Percentiles rank a stretch among this genome's conserved stretches.
Conservation (phyloP, 495 filamentous ascomycete genomes). For the Cercophora samala region DNA sequence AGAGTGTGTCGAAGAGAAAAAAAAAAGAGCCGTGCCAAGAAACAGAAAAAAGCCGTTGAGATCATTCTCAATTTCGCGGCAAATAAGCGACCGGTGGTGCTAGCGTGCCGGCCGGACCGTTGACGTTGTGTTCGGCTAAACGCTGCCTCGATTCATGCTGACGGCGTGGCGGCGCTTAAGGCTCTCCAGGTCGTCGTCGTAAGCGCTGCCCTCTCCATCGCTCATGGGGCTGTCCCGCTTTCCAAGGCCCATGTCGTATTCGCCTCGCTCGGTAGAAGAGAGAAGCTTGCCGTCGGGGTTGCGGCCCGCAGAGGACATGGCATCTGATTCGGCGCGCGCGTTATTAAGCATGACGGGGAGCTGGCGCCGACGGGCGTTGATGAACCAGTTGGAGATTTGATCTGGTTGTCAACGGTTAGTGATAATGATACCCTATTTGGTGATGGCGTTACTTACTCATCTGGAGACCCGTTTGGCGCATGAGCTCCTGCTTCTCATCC, state of each 20-base stretch:
- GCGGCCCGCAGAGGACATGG: slow-evolving; percentile 24
- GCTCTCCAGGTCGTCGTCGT: slow-evolving; percentile 33
- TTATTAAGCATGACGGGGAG: slow-evolving; percentile 63
- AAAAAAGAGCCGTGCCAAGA: neutral
- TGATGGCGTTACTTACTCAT: slow-evolving; percentile 64
- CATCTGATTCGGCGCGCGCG: slow-evolving; percentile 42
- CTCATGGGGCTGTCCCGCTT: slow-evolving; percentile 31
- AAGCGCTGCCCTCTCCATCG: slow-evolving; percentile 37
- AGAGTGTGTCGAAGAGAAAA: neutral
- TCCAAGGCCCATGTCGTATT: slow-evolving; percentile 26
- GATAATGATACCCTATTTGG: neutral
- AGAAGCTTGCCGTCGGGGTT: slow-evolving; percentile 21
- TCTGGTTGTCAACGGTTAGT: slow-evolving; percentile 26
- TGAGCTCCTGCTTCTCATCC: slow-evolving; percentile 82
- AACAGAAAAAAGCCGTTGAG: neutral
- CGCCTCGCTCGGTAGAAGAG: slow-evolving; percentile 25
- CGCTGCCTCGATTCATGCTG: slow-evolving; percentile 26
- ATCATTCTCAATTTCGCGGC: neutral
- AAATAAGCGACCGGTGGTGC: neutral
- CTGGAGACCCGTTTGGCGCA: slow-evolving; percentile 69
- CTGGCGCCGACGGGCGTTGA: slow-evolving; percentile 80
- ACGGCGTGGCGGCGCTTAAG: slow-evolving; percentile 19
- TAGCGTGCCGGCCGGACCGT: neutral
- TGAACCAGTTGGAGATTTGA: slow-evolving; percentile 94
- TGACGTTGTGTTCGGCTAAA: slow-evolving; percentile 11